Percentiles rank a stretch among this genome's conserved stretches.
Conservation (phyloP, 1,139 yeast genomes). For the Pichia sp. region DNA sequence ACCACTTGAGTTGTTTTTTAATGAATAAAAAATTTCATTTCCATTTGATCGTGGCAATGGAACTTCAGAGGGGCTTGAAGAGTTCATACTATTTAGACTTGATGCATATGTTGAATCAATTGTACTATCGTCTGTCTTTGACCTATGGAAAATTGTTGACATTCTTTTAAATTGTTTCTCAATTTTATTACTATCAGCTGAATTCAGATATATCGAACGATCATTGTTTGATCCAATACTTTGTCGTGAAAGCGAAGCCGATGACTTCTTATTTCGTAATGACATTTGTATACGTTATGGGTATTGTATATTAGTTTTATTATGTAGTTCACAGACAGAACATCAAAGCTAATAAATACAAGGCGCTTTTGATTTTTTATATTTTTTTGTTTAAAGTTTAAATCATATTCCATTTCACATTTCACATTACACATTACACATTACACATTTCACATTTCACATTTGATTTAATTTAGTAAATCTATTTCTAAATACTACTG, state of each 20-base stretch:
- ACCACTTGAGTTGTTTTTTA: conserved; percentile 14
- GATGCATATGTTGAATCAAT: not conserved
- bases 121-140: conserved; percentile 7
- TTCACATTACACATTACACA: not conserved
- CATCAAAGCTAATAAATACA: not conserved
- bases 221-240: conserved; percentile 1
- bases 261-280: conserved; percentile 7
- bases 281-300: conserved; percentile 1
- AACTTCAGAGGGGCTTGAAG: not conserved
- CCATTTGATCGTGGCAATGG: conserved; percentile 4
- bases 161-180: conserved; percentile 10
- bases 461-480: not conserved
- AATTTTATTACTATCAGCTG: not conserved
- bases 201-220: not conserved
- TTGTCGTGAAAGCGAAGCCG: conserved; percentile 8
- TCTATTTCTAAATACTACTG: not conserved
- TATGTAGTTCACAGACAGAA: too few relatives aligned
- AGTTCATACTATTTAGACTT: not conserved
- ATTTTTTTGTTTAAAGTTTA: too few relatives aligned
- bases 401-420: too few relatives aligned
- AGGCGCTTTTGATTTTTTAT: not conserved
- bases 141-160: conserved; percentile 9
- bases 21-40: conserved; percentile 7
- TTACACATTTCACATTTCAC: not conserved
- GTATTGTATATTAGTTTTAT: too few relatives aligned